These are phyloP conservation scores for Allantophomopsis lycopodina DNA, from an alignment of 2,329 filamentous ascomycete species.

Conservation along the genomic window DNA sequence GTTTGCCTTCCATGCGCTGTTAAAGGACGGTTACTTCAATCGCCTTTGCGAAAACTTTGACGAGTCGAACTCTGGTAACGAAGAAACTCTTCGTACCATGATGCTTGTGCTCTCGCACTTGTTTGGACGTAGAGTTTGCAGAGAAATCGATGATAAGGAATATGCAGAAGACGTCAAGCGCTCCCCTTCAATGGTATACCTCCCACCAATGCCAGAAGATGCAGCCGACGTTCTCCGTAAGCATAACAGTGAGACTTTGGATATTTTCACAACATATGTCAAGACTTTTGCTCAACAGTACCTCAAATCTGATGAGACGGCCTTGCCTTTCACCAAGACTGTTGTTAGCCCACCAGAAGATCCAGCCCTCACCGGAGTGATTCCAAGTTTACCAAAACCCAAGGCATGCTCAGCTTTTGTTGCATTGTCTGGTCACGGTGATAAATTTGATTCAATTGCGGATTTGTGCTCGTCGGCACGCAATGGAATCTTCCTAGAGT, in stretches of 20 bases:
- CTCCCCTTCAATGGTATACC: slow-evolving; percentile 49
- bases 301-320: slow-evolving; percentile 13
- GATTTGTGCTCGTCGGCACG: slow-evolving; percentile 56
- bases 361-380: slow-evolving; percentile 5
- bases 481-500: slow-evolving; percentile 59
- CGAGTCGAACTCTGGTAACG: slow-evolving; percentile 20
- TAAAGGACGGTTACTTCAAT: slow-evolving; percentile 59
- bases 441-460: slow-evolving; percentile 48
- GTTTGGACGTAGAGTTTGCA: slow-evolving; percentile 46
- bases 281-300: slow-evolving; percentile 55
- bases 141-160: slow-evolving; percentile 32
- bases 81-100: slow-evolving; percentile 39
- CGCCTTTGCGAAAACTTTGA: slow-evolving; percentile 44
- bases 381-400: slow-evolving; percentile 22
- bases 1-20: slow-evolving; percentile 62
- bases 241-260: slow-evolving; percentile 53
- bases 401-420: slow-evolving; percentile 53
- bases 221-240: slow-evolving; percentile 40
- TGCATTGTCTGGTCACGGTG: slow-evolving; percentile 54
- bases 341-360: slow-evolving; percentile 7
- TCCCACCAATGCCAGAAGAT: slow-evolving; percentile 45
- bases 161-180: slow-evolving; percentile 33
- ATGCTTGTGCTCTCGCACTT: slow-evolving; percentile 59
- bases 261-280: slow-evolving; percentile 56
- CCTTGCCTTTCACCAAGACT: slow-evolving; percentile 15